phyloP scores from a whole-genome alignment of 768 basidiomycete genomes.

The Leccinum uliginosum region DNA sequence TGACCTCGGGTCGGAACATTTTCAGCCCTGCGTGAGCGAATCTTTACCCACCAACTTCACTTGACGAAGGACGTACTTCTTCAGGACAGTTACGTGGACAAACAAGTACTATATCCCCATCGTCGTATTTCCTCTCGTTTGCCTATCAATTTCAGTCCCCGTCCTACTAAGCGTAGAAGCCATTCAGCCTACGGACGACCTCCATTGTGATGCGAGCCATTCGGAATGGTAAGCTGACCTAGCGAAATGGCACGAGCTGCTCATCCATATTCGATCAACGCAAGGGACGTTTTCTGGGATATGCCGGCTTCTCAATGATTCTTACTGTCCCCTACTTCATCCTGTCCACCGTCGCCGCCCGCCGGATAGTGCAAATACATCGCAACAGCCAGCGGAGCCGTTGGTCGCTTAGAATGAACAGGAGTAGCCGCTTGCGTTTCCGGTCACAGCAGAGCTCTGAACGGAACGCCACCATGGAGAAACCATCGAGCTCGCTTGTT shows the following conservation, averaged over 20 bases:
- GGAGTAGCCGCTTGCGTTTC: neutral
- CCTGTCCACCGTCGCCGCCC: constrained; percentile 33
- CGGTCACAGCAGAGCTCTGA: neutral
- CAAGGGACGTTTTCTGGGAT: constrained; percentile 64
- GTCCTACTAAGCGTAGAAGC: constrained; percentile 43
- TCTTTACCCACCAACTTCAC: neutral
- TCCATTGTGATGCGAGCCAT: constrained; percentile 57
- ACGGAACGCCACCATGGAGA: neutral
- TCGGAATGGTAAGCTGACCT: constrained; percentile 49
- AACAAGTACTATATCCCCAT: constrained; percentile 41
- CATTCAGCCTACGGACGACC: constrained; percentile 43
- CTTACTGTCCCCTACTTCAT: constrained; percentile 49
- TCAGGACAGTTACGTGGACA: constrained; percentile 50
- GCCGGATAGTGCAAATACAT: constrained; percentile 19
- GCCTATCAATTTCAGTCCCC: constrained; percentile 39
- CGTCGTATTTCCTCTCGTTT: constrained; percentile 44
- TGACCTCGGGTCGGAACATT: constrained; percentile 30
- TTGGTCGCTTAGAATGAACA: neutral
- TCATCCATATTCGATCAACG: constrained; percentile 1
- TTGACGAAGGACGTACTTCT: neutral
- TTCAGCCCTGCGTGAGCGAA: constrained; percentile 17
- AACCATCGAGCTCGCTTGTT: constrained; percentile 14
- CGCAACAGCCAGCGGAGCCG: constrained; percentile 14
- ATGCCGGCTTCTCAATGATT: constrained; percentile 53
- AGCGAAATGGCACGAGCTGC: neutral